These are phyloP conservation scores for Neocatenulostroma microsporum DNA, from an alignment of 2,329 filamentous ascomycete genomes.

Conservation along the genomic window DNA sequence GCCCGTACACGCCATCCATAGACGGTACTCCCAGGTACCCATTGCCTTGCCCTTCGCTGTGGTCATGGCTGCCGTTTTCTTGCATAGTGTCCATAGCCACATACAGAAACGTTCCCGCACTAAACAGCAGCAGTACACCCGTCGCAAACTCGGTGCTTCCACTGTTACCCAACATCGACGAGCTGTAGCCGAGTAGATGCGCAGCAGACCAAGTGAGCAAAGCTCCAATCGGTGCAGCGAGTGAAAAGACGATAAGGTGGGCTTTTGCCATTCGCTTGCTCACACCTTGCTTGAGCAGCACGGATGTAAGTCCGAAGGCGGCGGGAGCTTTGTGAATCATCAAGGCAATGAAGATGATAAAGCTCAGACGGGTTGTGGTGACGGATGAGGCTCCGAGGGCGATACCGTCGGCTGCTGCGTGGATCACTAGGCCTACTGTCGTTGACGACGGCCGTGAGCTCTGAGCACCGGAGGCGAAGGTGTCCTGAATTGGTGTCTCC, in stretches of 20 bases:
- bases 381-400: conserved; percentile 77
- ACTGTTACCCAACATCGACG: conserved; percentile 49
- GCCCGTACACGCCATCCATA: conserved; percentile 11
- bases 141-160: conserved; percentile 71
- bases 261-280: conserved; percentile 76
- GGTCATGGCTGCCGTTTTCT: conserved; percentile 38
- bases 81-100: conserved; percentile 99
- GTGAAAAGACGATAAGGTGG: conserved; percentile 82
- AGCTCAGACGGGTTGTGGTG: conserved; percentile 56
- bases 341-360: conserved; percentile 92
- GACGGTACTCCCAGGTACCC: conserved; percentile 11
- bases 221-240: conserved; percentile 82
- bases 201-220: conserved; percentile 75
- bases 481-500: conserved; percentile 11
- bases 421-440: conserved; percentile 90
- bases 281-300: conserved; percentile 82
- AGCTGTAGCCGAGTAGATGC: conserved; percentile 59
- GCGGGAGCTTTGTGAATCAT: conserved; percentile 93
- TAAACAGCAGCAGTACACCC: conserved; percentile 88
- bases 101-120: conserved; percentile 92
- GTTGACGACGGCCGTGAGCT: conserved; percentile 38
- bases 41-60: conserved; percentile 4
- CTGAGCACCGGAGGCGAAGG: too few species aligned
- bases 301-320: conserved; percentile 85
- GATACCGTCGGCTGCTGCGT: conserved; percentile 90